phyloP scores from a whole-genome alignment of 352 stramenopile species.

The Phytopythium cucurbitacearum region DNA sequence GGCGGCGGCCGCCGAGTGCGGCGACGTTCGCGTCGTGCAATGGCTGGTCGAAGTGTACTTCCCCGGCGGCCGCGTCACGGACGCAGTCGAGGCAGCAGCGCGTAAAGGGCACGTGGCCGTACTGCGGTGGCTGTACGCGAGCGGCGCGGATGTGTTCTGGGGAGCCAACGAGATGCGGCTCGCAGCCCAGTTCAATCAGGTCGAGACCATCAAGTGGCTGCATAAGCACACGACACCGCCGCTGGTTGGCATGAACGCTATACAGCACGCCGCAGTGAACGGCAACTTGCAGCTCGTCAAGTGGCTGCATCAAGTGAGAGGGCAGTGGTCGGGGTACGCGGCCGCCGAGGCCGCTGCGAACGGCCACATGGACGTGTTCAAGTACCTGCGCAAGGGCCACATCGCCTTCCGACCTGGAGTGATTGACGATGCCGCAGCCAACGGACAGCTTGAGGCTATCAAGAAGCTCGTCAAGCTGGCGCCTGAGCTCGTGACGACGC shows the following conservation, averaged over 20 bases:
- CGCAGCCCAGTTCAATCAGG: conserved; percentile 17
- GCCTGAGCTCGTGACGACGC: conserved; percentile 12
- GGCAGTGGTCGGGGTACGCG: conserved; percentile 28
- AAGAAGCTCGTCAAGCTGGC: conserved; percentile 19
- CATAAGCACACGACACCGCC: conserved; percentile 20
- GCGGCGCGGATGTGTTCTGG: conserved; percentile 24
- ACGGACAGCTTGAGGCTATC: conserved; percentile 24
- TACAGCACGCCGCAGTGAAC: conserved; percentile 25
- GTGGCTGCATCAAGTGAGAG: conserved; percentile 22
- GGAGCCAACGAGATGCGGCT: conserved; percentile 27
- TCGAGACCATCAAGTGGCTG: conserved; percentile 26
- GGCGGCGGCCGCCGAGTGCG: conserved; percentile 15
- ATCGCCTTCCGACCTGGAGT: conserved; percentile 15
- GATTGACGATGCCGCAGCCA: conserved; percentile 21
- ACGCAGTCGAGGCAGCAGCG: conserved; percentile 8
- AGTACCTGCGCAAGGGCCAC: conserved; percentile 36
- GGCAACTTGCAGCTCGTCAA: conserved; percentile 29
- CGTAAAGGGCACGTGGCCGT: conserved; percentile 14
- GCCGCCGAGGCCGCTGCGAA: conserved; percentile 25
- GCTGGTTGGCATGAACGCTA: conserved; percentile 23
- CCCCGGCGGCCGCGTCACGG: conserved; percentile 1
- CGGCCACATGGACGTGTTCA: conserved; percentile 28
- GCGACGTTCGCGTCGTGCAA: conserved; percentile 16
- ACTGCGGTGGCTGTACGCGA: conserved; percentile 14
- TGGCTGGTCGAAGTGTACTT: conserved; percentile 23